phyloP scores from a whole-genome alignment of 257 asterid species.

The Gentiana macrophylla region DNA sequence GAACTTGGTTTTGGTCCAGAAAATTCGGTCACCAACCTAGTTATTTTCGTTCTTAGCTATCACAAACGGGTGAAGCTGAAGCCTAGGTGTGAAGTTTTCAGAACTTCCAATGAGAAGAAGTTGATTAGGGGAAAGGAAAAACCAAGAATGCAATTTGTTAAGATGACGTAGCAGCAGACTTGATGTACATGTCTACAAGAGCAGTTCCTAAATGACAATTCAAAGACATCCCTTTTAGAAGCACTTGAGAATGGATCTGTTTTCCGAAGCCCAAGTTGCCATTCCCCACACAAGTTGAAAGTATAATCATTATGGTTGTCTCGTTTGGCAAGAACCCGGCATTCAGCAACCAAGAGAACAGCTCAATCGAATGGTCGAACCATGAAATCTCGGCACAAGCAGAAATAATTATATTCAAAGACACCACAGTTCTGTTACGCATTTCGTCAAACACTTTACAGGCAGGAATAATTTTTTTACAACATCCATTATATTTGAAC shows the following conservation, averaged over 20 bases:
- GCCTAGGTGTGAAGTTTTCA: too few species aligned
- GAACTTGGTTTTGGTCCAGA: too few species aligned
- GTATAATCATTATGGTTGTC: constrained; percentile 65
- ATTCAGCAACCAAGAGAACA: constrained; percentile 37
- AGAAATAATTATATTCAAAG: constrained; percentile 67
- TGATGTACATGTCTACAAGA: constrained; percentile 74
- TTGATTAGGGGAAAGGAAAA: too few species aligned
- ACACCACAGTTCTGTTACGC: constrained; percentile 40
- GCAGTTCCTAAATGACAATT: constrained; percentile 60
- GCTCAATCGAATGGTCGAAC: constrained; percentile 32
- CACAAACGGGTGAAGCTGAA: too few species aligned
- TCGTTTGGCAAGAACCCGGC: constrained; percentile 37
- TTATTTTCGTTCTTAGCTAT: too few species aligned
- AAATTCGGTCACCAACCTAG: too few species aligned
- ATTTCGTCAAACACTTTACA: constrained; percentile 55
- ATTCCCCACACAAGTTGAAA: constrained; percentile 49
- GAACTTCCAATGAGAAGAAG: too few species aligned
- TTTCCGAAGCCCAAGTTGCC: constrained; percentile 21
- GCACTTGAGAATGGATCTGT: constrained; percentile 28
- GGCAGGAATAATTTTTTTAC: constrained; percentile 40
- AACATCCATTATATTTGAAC: constrained; percentile 60
- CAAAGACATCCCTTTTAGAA: constrained; percentile 34
- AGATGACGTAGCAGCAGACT: too few species aligned
- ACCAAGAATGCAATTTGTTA: too few species aligned
- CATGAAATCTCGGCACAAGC: constrained; percentile 39